A percentile compares a stretch with the other conserved stretches of the same genome.
These are phyloP conservation scores for Phycomyces nitens DNA, from an alignment of 192 early-diverging fungal species.

Conservation along the genomic window DNA sequence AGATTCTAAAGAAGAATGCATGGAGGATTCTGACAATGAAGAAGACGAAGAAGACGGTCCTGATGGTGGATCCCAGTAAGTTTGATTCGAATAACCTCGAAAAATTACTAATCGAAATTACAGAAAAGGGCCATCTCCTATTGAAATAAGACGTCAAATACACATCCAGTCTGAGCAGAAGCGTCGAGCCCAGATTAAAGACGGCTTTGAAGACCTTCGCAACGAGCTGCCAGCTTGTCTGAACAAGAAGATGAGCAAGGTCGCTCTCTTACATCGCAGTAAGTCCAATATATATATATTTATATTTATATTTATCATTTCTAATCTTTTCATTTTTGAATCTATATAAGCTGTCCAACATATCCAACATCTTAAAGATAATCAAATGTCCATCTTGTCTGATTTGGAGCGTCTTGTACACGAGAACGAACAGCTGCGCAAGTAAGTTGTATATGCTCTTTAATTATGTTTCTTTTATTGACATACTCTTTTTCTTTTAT, in stretches of 20 bases:
- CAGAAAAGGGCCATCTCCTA: not conserved
- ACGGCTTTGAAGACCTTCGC: slow-evolving; percentile 38
- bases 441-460: slow-evolving; percentile 22
- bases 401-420: slow-evolving; percentile 34
- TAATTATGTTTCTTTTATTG: not conserved
- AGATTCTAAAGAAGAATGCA: slow-evolving; percentile 5
- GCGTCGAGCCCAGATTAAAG: slow-evolving; percentile 38
- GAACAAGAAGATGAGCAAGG: slow-evolving; percentile 41
- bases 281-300: not conserved
- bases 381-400: slow-evolving; percentile 36
- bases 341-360: slow-evolving; percentile 35
- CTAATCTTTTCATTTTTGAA: not conserved
- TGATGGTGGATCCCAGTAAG: not conserved
- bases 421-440: slow-evolving; percentile 39
- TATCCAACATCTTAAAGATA: slow-evolving; percentile 43
- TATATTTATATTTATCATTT: not conserved
- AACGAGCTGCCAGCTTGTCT: slow-evolving; percentile 32
- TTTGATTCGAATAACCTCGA: not conserved
- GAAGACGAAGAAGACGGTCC: not conserved
- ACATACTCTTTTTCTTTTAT: not conserved
- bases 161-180: slow-evolving; percentile 40
- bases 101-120: not conserved
- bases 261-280: slow-evolving; percentile 36
- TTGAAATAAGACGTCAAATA: slow-evolving; percentile 25
- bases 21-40: not conserved